Evolutionary conservation across 192 early-diverging fungal genomes (phyloP).

Genomic region (Phycomyces nitens): DNA sequence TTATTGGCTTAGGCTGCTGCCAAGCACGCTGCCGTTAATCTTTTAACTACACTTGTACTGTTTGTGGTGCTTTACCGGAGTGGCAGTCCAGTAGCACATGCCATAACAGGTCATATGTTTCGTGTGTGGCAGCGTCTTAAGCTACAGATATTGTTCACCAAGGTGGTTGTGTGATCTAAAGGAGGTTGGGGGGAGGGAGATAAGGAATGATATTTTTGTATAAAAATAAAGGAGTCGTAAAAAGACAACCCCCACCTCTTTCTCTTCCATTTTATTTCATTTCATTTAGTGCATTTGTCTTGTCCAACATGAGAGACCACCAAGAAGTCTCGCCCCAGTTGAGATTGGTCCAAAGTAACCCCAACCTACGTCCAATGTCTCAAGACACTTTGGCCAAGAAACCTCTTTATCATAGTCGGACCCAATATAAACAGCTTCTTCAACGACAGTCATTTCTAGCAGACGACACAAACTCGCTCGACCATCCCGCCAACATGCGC

Average conservation of each 20-base stretch:
- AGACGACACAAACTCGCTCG: slow-evolving; percentile 40
- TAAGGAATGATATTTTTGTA: not conserved
- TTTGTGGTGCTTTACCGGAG: slow-evolving; percentile 19
- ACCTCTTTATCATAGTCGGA: slow-evolving; percentile 21
- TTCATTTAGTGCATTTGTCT: too few species aligned
- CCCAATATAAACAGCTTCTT: slow-evolving; percentile 44
- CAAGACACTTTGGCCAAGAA: too few species aligned
- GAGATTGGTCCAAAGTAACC: too few species aligned
- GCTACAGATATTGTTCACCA: not conserved
- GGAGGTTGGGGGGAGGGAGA: not conserved
- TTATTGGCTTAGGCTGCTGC: slow-evolving; percentile 20
- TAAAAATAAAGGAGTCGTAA: not conserved
- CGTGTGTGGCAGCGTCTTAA: slow-evolving; percentile 3
- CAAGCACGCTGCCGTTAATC: slow-evolving; percentile 31
- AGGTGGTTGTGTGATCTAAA: slow-evolving; percentile 8
- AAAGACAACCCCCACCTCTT: too few species aligned
- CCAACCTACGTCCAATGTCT: too few species aligned
- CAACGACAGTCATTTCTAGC: slow-evolving; percentile 44
- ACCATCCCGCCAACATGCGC: slow-evolving; percentile 41
- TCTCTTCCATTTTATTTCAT: too few species aligned
- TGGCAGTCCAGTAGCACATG: slow-evolving; percentile 18
- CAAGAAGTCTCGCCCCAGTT: too few species aligned
- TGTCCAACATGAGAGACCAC: too few species aligned
- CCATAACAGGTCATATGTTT: slow-evolving; percentile 3
- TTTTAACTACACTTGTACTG: slow-evolving; percentile 27